These are phyloP conservation scores for Murraya koenigii DNA, from an alignment of 345 rosid genomes.

Conservation along the genomic window DNA sequence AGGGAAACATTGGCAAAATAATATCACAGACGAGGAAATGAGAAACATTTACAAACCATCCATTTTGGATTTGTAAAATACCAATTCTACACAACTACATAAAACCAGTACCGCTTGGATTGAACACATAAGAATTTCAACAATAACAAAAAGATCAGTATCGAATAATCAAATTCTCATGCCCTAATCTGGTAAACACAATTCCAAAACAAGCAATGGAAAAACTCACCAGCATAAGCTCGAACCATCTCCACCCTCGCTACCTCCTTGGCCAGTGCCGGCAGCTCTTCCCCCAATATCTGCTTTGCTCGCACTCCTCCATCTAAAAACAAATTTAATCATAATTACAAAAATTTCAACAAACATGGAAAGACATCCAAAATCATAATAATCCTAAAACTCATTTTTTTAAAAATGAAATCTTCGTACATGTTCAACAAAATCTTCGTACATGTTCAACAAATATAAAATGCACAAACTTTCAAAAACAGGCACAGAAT, in stretches of 20 bases:
- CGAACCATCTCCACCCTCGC: conserved; percentile 81
- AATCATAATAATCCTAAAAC: not conserved
- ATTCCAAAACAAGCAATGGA: conserved; percentile 1
- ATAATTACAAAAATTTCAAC: not conserved
- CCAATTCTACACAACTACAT: not conserved
- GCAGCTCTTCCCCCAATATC: conserved; percentile 71
- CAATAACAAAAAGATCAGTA: not conserved
- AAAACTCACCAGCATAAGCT: conserved; percentile 68
- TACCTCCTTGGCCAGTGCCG: conserved; percentile 82
- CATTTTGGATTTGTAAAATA: not conserved
- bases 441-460: not conserved
- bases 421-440: not conserved
- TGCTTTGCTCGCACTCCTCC: conserved; percentile 37
- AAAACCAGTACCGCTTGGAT: not conserved
- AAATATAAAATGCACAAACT: not conserved
- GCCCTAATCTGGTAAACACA: not conserved
- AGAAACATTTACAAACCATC: not conserved
- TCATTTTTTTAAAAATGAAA: too few relatives aligned
- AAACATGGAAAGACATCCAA: not conserved
- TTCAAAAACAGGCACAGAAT: not conserved
- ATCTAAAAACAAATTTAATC: conserved; percentile 23
- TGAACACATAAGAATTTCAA: not conserved
- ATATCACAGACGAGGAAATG: not conserved
- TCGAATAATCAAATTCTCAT: not conserved
- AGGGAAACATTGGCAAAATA: not conserved